Base-by-base conservation (phyloP, 768 basidiomycete genomes). In the Boletus rubescentipes region DNA sequence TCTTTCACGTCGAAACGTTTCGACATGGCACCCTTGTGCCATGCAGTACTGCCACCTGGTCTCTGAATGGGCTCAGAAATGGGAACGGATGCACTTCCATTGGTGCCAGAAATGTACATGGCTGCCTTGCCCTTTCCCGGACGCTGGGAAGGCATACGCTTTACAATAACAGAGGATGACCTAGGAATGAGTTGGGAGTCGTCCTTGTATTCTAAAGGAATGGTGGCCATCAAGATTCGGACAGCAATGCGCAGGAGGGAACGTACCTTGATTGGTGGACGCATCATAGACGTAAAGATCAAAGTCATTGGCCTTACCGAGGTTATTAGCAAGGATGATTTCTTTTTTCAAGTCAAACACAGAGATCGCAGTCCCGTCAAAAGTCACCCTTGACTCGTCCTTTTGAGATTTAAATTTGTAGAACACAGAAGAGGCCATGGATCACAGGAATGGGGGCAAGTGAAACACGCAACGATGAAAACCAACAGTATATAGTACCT, bases 331-430 rank as follows among this genome's bases (percentile, higher is more conserved):
- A 66, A 96, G 77, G 66, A 99, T 96, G 69, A 99, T 92, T 75
- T 98, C 97, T 79, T 88, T 91, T 78, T 99, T 99, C 73, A 99
- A 79, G 75, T 99, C 97, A 79, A 98, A 98, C 63, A 98, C 93
- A 67, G 94, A 94, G 68, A 99, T 98, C 59, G 93, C 93, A 62
- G 96, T 98, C 67, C 97, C 97, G 70, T 99, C 96, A 78, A 99
- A 98, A 49, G 92, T 87, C 72, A 99, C 86, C 69, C 93, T 80
- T 53, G 93, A 94, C 74, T 98, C 96, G 77, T 91, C 87, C 77
- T 82, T 91, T 71, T 92, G 88, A 61, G 93, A 93, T 72, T 86
- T 91, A 87, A 97, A 99, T 76, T 89, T 90, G 86, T 96, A 98
- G 77, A 93, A 97, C 70, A 98, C 93, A 75, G 92, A 93, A 67